Percentiles rank a stretch among this genome's conserved stretches.
phyloP scores from a whole-genome alignment of 768 basidiomycete species.

The Gautieria morchelliformis region DNA sequence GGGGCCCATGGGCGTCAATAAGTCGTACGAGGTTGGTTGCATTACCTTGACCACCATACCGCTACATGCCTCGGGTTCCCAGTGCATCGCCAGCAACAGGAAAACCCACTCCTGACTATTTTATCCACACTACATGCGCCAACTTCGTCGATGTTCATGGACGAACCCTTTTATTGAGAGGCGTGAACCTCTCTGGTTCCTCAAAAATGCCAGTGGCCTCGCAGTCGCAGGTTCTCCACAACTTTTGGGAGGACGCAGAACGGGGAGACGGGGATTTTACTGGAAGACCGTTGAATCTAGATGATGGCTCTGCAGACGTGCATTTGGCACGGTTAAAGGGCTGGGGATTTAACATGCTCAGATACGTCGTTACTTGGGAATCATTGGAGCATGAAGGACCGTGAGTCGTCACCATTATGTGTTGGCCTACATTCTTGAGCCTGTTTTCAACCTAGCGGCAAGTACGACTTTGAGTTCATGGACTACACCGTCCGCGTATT shows the following conservation, averaged over 20 bases:
- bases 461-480: slow-evolving; percentile 87
- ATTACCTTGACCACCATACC: background rate
- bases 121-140: slow-evolving; percentile 55
- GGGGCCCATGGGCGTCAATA: no score
- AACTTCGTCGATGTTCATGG: slow-evolving; percentile 69
- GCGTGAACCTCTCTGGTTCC: slow-evolving; percentile 90
- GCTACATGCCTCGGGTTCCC: slow-evolving; percentile 46
- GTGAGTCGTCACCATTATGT: slow-evolving; percentile 42
- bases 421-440: background rate
- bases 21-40: no score
- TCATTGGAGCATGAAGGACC: slow-evolving; percentile 89
- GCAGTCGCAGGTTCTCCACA: slow-evolving; percentile 58
- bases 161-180: slow-evolving; percentile 74
- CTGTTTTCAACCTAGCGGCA: slow-evolving; percentile 45
- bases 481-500: slow-evolving; percentile 83
- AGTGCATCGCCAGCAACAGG: slow-evolving; percentile 49
- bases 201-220: slow-evolving; percentile 73
- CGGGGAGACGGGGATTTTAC: slow-evolving; percentile 51
- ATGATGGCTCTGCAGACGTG: slow-evolving; percentile 76
- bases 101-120: slow-evolving; percentile 32
- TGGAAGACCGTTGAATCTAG: slow-evolving; percentile 71
- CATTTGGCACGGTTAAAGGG: slow-evolving; percentile 78
- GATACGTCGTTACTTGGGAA: slow-evolving; percentile 91
- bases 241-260: slow-evolving; percentile 78
- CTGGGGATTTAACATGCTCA: slow-evolving; percentile 89